phyloP scores from a whole-genome alignment of 2,329 filamentous ascomycete species.

The Chrysoporthe austroafricana region DNA sequence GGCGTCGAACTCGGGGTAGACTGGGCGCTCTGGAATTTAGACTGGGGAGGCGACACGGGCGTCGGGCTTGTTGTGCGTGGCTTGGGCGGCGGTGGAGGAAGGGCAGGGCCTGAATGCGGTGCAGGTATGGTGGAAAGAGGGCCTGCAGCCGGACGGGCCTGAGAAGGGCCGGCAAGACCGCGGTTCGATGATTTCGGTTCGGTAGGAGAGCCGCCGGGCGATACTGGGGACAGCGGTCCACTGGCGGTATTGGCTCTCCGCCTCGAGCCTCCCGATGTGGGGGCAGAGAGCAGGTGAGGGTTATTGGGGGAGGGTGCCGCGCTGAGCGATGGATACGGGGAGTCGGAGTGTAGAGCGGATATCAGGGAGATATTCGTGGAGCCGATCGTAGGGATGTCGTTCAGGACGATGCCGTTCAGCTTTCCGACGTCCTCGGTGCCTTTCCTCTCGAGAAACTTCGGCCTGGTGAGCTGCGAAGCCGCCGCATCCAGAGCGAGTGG shows the following conservation, averaged over 20 bases:
- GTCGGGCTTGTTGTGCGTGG: conserved; percentile 20
- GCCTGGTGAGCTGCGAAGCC: conserved; percentile 22
- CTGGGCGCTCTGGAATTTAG: conserved; percentile 15
- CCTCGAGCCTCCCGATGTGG: conserved; percentile 20
- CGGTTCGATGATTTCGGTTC: conserved; percentile 20
- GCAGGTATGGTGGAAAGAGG: conserved; percentile 11
- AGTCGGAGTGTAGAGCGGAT: conserved; percentile 25
- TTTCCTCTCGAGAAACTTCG: conserved; percentile 25
- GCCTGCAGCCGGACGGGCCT: conserved; percentile 13
- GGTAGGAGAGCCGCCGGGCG: conserved; percentile 22
- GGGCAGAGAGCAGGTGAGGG: conserved; percentile 23
- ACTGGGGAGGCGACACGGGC: conserved; percentile 17
- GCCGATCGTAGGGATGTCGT: conserved; percentile 31
- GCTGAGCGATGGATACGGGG: conserved; percentile 27
- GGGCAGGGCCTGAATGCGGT: conserved; percentile 11
- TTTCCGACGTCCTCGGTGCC: conserved; percentile 28
- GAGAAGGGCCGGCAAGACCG: conserved; percentile 1
- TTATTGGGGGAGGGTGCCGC: conserved; percentile 6
- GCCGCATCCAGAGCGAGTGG: conserved; percentile 26
- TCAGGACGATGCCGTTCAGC: conserved; percentile 31
- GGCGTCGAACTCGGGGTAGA: conserved; percentile 28
- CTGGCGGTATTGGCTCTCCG: conserved; percentile 29
- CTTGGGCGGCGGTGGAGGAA: conserved; percentile 20
- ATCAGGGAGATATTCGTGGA: conserved; percentile 28
- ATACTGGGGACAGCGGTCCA: conserved; percentile 26